These are phyloP conservation scores for Anthoceros angustus DNA, from an alignment of 225 moss, liverwort and hornwort genomes.

Conservation along the genomic window DNA sequence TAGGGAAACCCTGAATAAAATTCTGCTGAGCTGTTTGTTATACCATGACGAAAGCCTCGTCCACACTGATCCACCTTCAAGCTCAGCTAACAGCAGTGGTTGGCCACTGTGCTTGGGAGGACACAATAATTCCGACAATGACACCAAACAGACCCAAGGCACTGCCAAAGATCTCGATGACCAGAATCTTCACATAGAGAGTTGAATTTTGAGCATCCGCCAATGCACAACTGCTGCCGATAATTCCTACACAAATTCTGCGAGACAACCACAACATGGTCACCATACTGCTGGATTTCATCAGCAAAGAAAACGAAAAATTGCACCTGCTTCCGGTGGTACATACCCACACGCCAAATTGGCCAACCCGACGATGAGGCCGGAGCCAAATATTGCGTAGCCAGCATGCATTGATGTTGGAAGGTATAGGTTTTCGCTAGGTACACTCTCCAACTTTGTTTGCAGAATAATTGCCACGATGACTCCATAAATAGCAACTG, in stretches of 20 bases:
- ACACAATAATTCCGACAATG: constrained; percentile 98
- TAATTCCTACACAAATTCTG: constrained; percentile 95
- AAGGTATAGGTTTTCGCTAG: constrained; percentile 43
- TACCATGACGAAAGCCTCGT: too few relatives aligned
- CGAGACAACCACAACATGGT: constrained; percentile 4
- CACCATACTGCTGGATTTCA: too few relatives aligned
- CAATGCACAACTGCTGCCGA: constrained; percentile 97
- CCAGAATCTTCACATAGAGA: constrained; percentile 87
- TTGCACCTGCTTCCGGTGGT: too few relatives aligned
- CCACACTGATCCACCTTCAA: too few relatives aligned
- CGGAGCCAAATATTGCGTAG: constrained; percentile 83
- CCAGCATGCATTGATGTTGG: constrained; percentile 96
- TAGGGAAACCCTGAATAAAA: too few relatives aligned
- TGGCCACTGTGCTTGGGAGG: constrained; percentile 93
- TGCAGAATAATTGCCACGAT: constrained; percentile 98
- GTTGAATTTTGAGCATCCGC: constrained; percentile 96
- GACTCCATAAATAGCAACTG: constrained; percentile 98
- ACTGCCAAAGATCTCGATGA: constrained; percentile 99
- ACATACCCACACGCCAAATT: constrained; percentile 80
- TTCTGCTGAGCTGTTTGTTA: too few relatives aligned
- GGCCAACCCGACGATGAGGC: constrained; percentile 89
- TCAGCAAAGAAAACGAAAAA: too few relatives aligned
- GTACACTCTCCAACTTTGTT: constrained; percentile 75
- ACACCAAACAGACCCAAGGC: constrained; percentile 97
- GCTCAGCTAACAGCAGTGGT: constrained; percentile 5